Base-by-base conservation (phyloP, 2,329 filamentous ascomycete genomes). In the Xylaria sp. region DNA sequence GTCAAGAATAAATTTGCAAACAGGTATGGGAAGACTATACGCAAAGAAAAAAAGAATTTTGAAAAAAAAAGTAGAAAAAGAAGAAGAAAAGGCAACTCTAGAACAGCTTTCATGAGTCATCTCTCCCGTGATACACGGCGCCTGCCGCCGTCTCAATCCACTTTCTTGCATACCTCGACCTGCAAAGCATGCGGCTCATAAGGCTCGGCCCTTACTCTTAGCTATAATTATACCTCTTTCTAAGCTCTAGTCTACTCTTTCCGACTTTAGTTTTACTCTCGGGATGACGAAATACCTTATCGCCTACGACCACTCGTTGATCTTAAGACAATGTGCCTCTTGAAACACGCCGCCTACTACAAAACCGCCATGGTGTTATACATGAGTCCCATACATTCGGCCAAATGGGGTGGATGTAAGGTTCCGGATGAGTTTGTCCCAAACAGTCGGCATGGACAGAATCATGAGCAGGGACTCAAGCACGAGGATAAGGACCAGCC, bases 361-460 rank as follows among this genome's bases (percentile, higher is more conserved):
- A n/a, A 27, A 20, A 44, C n/a, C 42, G 17, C 17, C 42, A 44
- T 44, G n/a, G 10, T 44, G 42, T 73, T 80, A 44, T 77, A 76
- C 47, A 82, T 86, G 71, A 84, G 84, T 73, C 83, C 85, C 25
- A 83, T 83, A 73, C 81, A 78, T 59, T 84, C 83, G 10, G 67
- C 71, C 56, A 77, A 76, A 33, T 80, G 79, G 79, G 74, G 79
- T 59, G 72, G 72, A 53, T 74, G 72, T 60, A 76, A 77, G 68
- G 69, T 70, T 33, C 72, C 71, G 38, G 68, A 72, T 15, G 69
- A 65, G 7, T 65, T 57, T 44, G 27, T 27, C 1, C 47, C 63
- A 11, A 61, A 22, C 31, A 50, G 39, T 10, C 10, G 5, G 25
- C 53, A 55, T 13, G 51, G 39, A 25, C 36, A 50, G 5, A 15